Percentiles rank a stretch among this genome's conserved stretches.
Evolutionary conservation across 1,139 yeast genomes (phyloP).

Genomic region (Yamadazyma friedrichii): DNA sequence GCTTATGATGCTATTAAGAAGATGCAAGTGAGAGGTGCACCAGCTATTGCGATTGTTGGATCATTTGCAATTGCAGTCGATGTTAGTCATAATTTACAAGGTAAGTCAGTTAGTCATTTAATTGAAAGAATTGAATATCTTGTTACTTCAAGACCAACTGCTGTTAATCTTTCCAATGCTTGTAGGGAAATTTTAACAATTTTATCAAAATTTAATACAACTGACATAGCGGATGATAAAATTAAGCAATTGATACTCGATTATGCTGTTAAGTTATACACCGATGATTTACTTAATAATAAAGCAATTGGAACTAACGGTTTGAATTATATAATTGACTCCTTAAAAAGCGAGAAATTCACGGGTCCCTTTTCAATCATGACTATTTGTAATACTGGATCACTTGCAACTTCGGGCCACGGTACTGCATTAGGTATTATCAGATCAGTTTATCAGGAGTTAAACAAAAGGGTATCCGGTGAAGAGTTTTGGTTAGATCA

Average conservation of each 20-base stretch:
- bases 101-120: constrained; percentile 30
- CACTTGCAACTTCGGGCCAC: constrained; percentile 94
- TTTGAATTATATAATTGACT: constrained; percentile 57
- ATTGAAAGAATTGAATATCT: constrained; percentile 57
- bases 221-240: constrained; percentile 20
- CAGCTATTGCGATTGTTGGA: constrained; percentile 96
- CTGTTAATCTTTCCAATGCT: constrained; percentile 87
- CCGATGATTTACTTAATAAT: constrained; percentile 77
- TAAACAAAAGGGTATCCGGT: constrained; percentile 22
- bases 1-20: constrained; percentile 78
- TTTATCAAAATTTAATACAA: constrained; percentile 9
- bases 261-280: constrained; percentile 62
- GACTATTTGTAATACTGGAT: constrained; percentile 85
- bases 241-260: constrained; percentile 40
- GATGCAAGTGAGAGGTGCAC: constrained; percentile 98
- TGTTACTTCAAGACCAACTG: constrained; percentile 86
- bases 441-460: constrained; percentile 59
- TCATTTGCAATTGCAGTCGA: constrained; percentile 82
- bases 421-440: constrained; percentile 96
- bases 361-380: constrained; percentile 72
- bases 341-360: constrained; percentile 48
- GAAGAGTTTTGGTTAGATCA: constrained; percentile 52
- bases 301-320: constrained; percentile 79
- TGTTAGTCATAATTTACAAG: constrained; percentile 25
- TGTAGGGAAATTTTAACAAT: constrained; percentile 55